phyloP scores from a whole-genome alignment of 1,284 basidiomycete species.

The Violaceomyces palustris region DNA sequence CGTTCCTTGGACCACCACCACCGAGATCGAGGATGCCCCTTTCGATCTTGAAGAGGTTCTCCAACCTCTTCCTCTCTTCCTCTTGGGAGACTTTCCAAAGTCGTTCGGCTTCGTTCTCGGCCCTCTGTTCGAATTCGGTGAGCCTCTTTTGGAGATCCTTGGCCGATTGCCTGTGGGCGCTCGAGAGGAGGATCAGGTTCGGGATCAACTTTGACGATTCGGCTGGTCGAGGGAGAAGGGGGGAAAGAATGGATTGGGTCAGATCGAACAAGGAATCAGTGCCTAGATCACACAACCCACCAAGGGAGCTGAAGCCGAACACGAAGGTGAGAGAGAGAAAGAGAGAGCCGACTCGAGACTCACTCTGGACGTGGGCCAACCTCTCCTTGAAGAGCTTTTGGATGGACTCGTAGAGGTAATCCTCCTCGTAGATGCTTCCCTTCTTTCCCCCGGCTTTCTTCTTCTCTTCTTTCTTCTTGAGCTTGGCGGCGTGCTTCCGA shows the following conservation, averaged over 20 bases:
- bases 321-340: not conserved
- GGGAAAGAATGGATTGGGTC: not conserved
- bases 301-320: not conserved
- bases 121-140: slow-evolving; percentile 20
- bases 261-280: no score
- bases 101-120: slow-evolving; percentile 6
- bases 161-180: slow-evolving; percentile 7
- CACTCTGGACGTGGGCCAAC: slow-evolving; percentile 27
- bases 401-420: slow-evolving; percentile 81
- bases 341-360: not conserved
- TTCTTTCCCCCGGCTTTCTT: slow-evolving; percentile 75
- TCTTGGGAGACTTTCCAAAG: slow-evolving; percentile 19
- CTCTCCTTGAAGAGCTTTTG: slow-evolving; percentile 63
- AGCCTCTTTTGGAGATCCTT: slow-evolving; percentile 14
- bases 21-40: slow-evolving; percentile 10
- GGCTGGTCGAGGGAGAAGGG: not conserved
- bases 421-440: slow-evolving; percentile 94
- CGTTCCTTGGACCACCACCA: no score
- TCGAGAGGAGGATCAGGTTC: slow-evolving; percentile 13
- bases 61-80: slow-evolving; percentile 17
- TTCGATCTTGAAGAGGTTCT: slow-evolving; percentile 14
- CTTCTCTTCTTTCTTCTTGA: slow-evolving; percentile 70
- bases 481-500: slow-evolving; percentile 27
- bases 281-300: not conserved
- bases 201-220: slow-evolving; percentile 26